These are phyloP conservation scores for Colletotrichum destructivum DNA, from an alignment of 2,329 filamentous ascomycete genomes.

Conservation along the genomic window DNA sequence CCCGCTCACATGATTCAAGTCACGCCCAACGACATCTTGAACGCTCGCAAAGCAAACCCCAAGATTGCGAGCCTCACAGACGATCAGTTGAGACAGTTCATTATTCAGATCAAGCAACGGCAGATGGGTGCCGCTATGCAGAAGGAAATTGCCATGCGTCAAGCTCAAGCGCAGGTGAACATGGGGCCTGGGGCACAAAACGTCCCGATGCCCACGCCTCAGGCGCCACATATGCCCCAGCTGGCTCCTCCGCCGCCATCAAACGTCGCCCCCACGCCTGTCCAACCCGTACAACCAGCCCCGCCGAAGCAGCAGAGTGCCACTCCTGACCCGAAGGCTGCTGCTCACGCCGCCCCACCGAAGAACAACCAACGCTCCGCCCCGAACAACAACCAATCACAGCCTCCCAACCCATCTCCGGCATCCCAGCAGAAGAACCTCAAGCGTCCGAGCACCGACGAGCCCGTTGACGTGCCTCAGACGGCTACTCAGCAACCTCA, in stretches of 20 bases:
- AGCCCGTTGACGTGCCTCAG: conserved; percentile 49
- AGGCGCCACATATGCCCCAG: conserved; percentile 32
- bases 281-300: conserved; percentile 24
- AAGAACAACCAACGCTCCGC: conserved; percentile 50
- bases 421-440: conserved; percentile 60
- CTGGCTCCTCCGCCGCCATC: conserved; percentile 10
- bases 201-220: conserved; percentile 21
- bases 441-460: conserved; percentile 67
- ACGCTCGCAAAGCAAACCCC: conserved; percentile 45
- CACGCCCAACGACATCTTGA: conserved; percentile 47
- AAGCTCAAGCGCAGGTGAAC: conserved; percentile 31
- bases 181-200: conserved; percentile 14
- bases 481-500: conserved; percentile 40
- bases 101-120: conserved; percentile 37
- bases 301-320: conserved; percentile 40
- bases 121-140: conserved; percentile 41
- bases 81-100: conserved; percentile 44
- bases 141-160: conserved; percentile 39
- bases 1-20: conserved; percentile 46
- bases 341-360: conserved; percentile 31
- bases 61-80: conserved; percentile 44
- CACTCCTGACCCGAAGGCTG: conserved; percentile 43
- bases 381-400: conserved; percentile 52
- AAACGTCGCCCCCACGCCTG: conserved; percentile 25
- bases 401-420: conserved; percentile 56